Evolutionary conservation across 208 protist genomes (phyloP).

Genomic region (Leishmania lainsoni): DNA sequence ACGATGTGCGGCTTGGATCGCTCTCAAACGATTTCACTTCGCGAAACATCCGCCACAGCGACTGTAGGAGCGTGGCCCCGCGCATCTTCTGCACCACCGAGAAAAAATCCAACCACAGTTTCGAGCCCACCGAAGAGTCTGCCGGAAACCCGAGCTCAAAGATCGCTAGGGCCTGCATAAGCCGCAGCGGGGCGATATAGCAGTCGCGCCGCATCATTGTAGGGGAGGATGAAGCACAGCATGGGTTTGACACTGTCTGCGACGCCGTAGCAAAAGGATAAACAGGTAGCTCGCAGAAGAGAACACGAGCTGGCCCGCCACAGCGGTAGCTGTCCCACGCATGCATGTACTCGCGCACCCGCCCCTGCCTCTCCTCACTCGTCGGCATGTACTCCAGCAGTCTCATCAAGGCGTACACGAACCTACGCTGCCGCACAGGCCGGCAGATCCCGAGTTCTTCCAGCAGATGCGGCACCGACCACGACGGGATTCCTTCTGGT

Average conservation of each 20-base stretch:
- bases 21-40: slow-evolving; percentile 59
- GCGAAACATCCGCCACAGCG: slow-evolving; percentile 80
- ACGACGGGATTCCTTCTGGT: slow-evolving; percentile 61
- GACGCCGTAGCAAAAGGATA: slow-evolving; percentile 37
- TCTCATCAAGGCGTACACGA: slow-evolving; percentile 69
- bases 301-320: slow-evolving; percentile 55
- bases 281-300: slow-evolving; percentile 54
- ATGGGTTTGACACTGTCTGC: slow-evolving; percentile 26
- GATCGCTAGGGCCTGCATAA: slow-evolving; percentile 71
- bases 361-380: slow-evolving; percentile 46
- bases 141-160: slow-evolving; percentile 74
- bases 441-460: slow-evolving; percentile 77
- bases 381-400: slow-evolving; percentile 73
- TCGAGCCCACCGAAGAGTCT: slow-evolving; percentile 74
- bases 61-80: slow-evolving; percentile 79
- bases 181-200: slow-evolving; percentile 63
- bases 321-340: slow-evolving; percentile 62
- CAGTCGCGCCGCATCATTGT: slow-evolving; percentile 16
- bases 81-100: slow-evolving; percentile 67
- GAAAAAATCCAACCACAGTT: slow-evolving; percentile 84
- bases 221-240: background rate
- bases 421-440: slow-evolving; percentile 62
- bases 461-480: slow-evolving; percentile 74
- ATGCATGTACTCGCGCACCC: slow-evolving; percentile 66
- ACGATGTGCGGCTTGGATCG: slow-evolving; percentile 28